These are phyloP conservation scores for Firmiana major DNA, from an alignment of 345 rosid species.

Conservation along the genomic window DNA sequence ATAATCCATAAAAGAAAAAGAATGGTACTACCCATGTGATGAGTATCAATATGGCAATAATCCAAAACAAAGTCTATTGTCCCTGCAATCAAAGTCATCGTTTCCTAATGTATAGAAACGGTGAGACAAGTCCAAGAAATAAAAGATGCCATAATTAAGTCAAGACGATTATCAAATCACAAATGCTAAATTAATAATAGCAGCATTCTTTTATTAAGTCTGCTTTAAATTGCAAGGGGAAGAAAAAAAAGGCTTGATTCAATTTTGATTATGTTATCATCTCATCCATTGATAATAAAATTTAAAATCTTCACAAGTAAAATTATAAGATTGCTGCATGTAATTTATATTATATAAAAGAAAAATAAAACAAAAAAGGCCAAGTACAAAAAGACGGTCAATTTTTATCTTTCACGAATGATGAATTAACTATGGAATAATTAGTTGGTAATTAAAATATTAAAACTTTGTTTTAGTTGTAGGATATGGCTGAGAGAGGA, in stretches of 20 bases:
- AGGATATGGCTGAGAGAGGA: not conserved
- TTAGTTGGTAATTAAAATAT: not conserved
- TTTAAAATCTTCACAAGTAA: too few species aligned
- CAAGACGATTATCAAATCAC: not conserved
- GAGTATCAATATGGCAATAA: not conserved
- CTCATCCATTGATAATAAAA: too few species aligned
- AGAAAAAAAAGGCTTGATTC: too few species aligned
- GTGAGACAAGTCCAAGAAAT: not conserved
- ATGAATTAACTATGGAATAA: too few species aligned
- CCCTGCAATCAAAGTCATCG: not conserved
- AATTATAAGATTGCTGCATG: too few species aligned
- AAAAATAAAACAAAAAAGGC: too few species aligned
- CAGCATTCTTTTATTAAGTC: not conserved
- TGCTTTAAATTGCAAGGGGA: not conserved
- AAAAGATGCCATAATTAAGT: not conserved
- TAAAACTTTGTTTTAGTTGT: not conserved
- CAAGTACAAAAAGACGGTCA: too few species aligned
- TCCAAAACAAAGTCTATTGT: not conserved
- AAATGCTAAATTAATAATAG: not conserved
- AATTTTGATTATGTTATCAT: too few species aligned
- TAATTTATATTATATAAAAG: too few species aligned
- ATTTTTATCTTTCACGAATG: too few species aligned
- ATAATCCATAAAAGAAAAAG: too few species aligned
- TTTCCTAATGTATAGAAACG: not conserved
- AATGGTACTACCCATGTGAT: not conserved